These are phyloP conservation scores for Psilocybe cubensis DNA, from an alignment of 768 basidiomycete species.

Conservation along the genomic window DNA sequence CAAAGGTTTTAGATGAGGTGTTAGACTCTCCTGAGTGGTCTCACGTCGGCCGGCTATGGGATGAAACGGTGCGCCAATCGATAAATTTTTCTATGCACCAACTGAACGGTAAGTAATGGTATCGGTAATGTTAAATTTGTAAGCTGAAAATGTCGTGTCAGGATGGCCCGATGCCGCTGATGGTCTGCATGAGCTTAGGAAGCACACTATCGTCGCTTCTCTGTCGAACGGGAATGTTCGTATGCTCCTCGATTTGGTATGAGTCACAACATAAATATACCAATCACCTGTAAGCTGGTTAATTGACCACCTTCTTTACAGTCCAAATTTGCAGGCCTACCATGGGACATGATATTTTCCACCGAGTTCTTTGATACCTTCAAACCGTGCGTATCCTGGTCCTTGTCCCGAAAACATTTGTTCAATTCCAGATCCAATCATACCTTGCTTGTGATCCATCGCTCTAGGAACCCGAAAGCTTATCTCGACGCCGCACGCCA, in stretches of 20 bases:
- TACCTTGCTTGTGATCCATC: not conserved
- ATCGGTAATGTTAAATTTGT: too few relatives aligned
- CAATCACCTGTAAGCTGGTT: not conserved
- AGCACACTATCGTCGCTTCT: slow-evolving; percentile 50
- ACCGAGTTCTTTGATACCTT: slow-evolving; percentile 63
- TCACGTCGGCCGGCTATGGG: slow-evolving; percentile 46
- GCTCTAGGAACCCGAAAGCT: slow-evolving; percentile 49
- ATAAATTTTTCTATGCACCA: slow-evolving; percentile 63
- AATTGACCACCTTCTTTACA: slow-evolving; percentile 27
- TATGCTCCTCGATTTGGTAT: slow-evolving; percentile 40
- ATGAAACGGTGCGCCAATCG: slow-evolving; percentile 42
- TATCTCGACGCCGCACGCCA: slow-evolving; percentile 55
- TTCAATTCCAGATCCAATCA: too few relatives aligned
- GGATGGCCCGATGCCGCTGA: slow-evolving; percentile 61
- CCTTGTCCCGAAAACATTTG: not conserved
- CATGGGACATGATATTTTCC: slow-evolving; percentile 69
- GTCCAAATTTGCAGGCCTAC: slow-evolving; percentile 64
- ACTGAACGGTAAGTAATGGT: slow-evolving; percentile 39
- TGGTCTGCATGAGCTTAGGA: slow-evolving; percentile 55
- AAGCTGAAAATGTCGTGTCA: too few relatives aligned
- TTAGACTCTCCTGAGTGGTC: slow-evolving; percentile 54
- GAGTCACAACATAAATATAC: too few relatives aligned
- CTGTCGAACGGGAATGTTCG: slow-evolving; percentile 70
- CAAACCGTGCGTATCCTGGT: slow-evolving; percentile 54
- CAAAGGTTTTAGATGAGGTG: slow-evolving; percentile 60